Evolutionary conservation across 148 eudicot species (phyloP).

Genomic region (Cornus suecica): DNA sequence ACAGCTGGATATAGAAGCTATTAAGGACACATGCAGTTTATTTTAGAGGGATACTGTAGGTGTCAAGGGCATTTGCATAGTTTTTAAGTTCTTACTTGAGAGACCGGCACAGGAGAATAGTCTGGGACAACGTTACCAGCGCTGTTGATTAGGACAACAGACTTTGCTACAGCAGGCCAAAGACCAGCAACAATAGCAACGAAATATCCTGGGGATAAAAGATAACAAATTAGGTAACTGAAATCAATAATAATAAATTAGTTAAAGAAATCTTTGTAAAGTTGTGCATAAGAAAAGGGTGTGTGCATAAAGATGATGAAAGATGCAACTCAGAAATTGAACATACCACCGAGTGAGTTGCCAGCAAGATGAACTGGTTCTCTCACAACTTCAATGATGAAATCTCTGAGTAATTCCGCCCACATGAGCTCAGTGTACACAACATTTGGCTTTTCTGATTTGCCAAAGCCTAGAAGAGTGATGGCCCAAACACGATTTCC

Average conservation of each 20-base stretch:
- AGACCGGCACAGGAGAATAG: conserved; percentile 46
- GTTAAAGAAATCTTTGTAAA: not conserved
- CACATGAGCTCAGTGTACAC: conserved; percentile 86
- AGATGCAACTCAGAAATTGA: conserved; percentile 5
- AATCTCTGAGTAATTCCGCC: conserved; percentile 84
- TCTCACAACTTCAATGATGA: conserved; percentile 84
- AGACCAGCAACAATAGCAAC: conserved; percentile 79
- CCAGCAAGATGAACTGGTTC: conserved; percentile 96
- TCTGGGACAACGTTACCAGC: conserved; percentile 76
- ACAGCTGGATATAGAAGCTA: not conserved
- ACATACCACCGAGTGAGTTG: conserved; percentile 88
- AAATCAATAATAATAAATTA: not conserved
- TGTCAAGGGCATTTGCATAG: not conserved
- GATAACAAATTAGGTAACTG: conserved; percentile 5
- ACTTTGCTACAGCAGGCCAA: conserved; percentile 80
- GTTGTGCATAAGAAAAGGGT: not conserved
- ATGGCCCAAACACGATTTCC: conserved; percentile 88
- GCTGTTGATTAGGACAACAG: conserved; percentile 74
- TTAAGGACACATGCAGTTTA: not conserved
- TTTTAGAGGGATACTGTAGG: conserved; percentile 15
- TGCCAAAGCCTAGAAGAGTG: conserved; percentile 87
- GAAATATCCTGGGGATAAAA: conserved; percentile 59
- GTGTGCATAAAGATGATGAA: not conserved
- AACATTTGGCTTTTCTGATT: conserved; percentile 86
- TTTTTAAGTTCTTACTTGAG: conserved; percentile 38